Evolutionary conservation across 805 yeast genomes (phyloP).

Genomic region (Hanseniaspora occidentalis): DNA sequence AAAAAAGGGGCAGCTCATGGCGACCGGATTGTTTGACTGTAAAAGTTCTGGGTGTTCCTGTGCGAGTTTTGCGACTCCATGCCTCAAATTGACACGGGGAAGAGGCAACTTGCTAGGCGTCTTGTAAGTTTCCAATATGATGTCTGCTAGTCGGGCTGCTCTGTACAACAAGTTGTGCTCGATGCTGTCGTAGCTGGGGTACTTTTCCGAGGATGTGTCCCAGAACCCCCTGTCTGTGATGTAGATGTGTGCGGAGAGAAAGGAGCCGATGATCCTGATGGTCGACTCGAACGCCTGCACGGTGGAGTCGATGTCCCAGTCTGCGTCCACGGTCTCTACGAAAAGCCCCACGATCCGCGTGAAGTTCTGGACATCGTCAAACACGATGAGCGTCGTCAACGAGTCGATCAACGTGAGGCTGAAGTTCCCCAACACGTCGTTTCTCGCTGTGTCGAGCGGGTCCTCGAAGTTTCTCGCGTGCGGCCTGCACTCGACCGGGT

Average conservation of each 20-base stretch:
- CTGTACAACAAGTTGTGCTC: slow-evolving; percentile 59
- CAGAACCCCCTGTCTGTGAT: not conserved
- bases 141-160: slow-evolving; percentile 65
- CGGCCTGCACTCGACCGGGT: slow-evolving; percentile 61
- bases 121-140: slow-evolving; percentile 58
- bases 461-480: slow-evolving; percentile 50
- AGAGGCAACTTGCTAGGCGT: slow-evolving; percentile 55
- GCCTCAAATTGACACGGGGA: slow-evolving; percentile 61
- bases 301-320: slow-evolving; percentile 44
- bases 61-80: slow-evolving; percentile 38
- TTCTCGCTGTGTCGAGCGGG: slow-evolving; percentile 42
- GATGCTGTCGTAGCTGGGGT: slow-evolving; percentile 29
- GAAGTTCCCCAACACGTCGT: slow-evolving; percentile 79
- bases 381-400: slow-evolving; percentile 63
- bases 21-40: slow-evolving; percentile 73
- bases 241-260: slow-evolving; percentile 65
- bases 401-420: slow-evolving; percentile 71
- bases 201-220: slow-evolving; percentile 1
- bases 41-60: slow-evolving; percentile 26
- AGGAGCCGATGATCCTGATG: slow-evolving; percentile 72
- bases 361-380: slow-evolving; percentile 52
- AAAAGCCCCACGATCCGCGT: slow-evolving; percentile 31
- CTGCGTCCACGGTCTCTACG: slow-evolving; percentile 19
- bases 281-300: slow-evolving; percentile 85
- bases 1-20: slow-evolving; percentile 71